Percentiles rank a stretch among this genome's conserved stretches.
phyloP scores from a whole-genome alignment of 352 stramenopile species.

The Bremia lactucae region DNA sequence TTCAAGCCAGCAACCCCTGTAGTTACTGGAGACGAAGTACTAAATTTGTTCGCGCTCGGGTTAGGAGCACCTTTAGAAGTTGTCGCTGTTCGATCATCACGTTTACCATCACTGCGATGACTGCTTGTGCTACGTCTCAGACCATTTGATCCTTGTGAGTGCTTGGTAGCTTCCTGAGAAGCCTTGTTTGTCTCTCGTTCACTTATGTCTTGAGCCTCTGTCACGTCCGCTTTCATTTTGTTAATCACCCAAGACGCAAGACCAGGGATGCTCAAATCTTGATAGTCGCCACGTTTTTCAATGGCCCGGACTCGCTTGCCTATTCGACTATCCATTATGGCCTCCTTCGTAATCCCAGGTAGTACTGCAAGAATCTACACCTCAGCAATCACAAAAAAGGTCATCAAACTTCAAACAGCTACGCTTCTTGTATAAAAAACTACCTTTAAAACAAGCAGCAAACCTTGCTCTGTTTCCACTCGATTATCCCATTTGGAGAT shows the following conservation, averaged over 20 bases:
- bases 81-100: slow-evolving; percentile 1
- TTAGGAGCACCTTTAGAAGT: slow-evolving; percentile 2
- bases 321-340: slow-evolving; percentile 37
- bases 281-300: slow-evolving; percentile 21
- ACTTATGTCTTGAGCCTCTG: slow-evolving; percentile 7
- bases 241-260: slow-evolving; percentile 44
- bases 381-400: background rate
- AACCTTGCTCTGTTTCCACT: slow-evolving; percentile 36
- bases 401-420: no score
- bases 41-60: slow-evolving; percentile 8
- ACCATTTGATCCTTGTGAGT: slow-evolving; percentile 2
- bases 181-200: slow-evolving; percentile 3
- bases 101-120: slow-evolving; percentile 2
- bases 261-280: slow-evolving; percentile 20
- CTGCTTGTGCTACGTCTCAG: slow-evolving; percentile 1
- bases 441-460: slow-evolving; percentile 62
- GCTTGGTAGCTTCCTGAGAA: slow-evolving; percentile 5
- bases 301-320: slow-evolving; percentile 38
- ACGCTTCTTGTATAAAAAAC: background rate
- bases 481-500: slow-evolving; percentile 36
- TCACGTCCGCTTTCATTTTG: slow-evolving; percentile 40
- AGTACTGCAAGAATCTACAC: slow-evolving; percentile 50
- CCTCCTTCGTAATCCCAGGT: slow-evolving; percentile 36
- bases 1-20: slow-evolving; percentile 7
- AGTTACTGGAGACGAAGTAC: slow-evolving; percentile 4